A percentile compares a stretch with the other conserved stretches of the same genome.
Evolutionary conservation across 345 rosid genomes (phyloP).

Genomic region (Draba incana): DNA sequence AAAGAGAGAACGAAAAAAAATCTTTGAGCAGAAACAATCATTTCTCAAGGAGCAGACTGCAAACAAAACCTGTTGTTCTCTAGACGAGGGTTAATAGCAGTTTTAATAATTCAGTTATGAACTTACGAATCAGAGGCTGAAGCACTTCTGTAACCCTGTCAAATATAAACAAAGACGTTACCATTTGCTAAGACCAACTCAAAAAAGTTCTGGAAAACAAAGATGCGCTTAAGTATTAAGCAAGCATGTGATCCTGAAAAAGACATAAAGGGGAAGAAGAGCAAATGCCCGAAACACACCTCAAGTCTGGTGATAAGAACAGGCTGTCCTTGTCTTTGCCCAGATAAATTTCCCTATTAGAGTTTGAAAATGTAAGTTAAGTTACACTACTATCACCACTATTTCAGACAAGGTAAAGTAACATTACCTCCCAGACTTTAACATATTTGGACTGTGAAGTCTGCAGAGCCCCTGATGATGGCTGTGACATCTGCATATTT

Average conservation of each 20-base stretch:
- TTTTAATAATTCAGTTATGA: constrained; percentile 15
- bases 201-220: constrained; percentile 7
- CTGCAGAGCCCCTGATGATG: constrained; percentile 68
- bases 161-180: constrained; percentile 37
- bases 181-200: constrained; percentile 22
- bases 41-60: constrained; percentile 12
- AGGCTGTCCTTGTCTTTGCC: constrained; percentile 97
- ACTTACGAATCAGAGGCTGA: constrained; percentile 95
- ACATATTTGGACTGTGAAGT: constrained; percentile 80
- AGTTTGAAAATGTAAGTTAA: constrained; percentile 25
- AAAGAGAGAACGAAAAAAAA: constrained; percentile 9
- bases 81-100: not conserved
- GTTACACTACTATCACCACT: constrained; percentile 11
- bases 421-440: constrained; percentile 95
- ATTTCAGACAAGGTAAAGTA: constrained; percentile 15
- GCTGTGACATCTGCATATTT: constrained; percentile 75
- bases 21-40: constrained; percentile 13
- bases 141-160: constrained; percentile 90
- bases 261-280: not conserved
- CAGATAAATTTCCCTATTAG: constrained; percentile 87
- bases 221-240: constrained; percentile 20
- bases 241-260: constrained; percentile 21
- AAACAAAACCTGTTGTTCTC: not conserved
- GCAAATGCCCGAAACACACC: constrained; percentile 50
- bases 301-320: constrained; percentile 94